Base-by-base conservation (phyloP, 108 stramenopile species). In the Pseudonitzschia pungens region DNA sequence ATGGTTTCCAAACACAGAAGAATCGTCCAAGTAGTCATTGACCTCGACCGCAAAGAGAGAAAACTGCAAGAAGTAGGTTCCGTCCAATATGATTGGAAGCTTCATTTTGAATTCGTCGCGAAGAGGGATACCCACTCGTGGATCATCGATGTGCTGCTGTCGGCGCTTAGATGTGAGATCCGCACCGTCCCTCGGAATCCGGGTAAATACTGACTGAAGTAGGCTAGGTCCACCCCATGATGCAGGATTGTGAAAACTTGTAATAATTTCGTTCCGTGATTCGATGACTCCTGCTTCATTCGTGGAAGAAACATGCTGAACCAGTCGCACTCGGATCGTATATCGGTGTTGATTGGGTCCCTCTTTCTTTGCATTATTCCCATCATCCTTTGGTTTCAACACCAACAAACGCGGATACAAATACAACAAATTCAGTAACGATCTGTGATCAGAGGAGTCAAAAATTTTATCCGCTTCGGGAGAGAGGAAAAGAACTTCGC, bases 31-130 rank as follows among this genome's bases (percentile, higher is more conserved):
- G 69, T 78, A 73, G 45, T 81, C 69, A 6, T 64, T 51, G 26
- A 79, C 27, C 11, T 83, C 78, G 7, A 93, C 71, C 12, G 78
- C 54, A 76, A 88, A 86, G 28, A 93, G 53, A 15, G 83, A 69
- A 70, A 93, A 93, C 65, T 86, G 74, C 44, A 92, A 63, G 56
- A 77, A 88, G 69, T 85, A 85, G 22, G 78, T 84, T 22, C 90
- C 89, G 77, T 94, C 90, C n/a, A 94, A 71, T 29, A 94, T 69
- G 48, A 75, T 53, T 26, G 93, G 93, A 10, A 95, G 77, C 8
- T 88, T 88, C 68, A 95, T 43, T 74, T 95, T 95, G 40, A 91
- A 73, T 74, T 95, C 93, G 56, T 95, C 93, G 29, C 71, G 78
- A 71, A 94, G 43, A 33, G 80, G 75, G 59, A 88, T 69, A 18